Percentiles rank a stretch among this genome's conserved stretches.
These are phyloP conservation scores for Bolboschoenoplectus hybrid DNA, from an alignment of 202 grass and related monocot genomes.

Conservation along the genomic window DNA sequence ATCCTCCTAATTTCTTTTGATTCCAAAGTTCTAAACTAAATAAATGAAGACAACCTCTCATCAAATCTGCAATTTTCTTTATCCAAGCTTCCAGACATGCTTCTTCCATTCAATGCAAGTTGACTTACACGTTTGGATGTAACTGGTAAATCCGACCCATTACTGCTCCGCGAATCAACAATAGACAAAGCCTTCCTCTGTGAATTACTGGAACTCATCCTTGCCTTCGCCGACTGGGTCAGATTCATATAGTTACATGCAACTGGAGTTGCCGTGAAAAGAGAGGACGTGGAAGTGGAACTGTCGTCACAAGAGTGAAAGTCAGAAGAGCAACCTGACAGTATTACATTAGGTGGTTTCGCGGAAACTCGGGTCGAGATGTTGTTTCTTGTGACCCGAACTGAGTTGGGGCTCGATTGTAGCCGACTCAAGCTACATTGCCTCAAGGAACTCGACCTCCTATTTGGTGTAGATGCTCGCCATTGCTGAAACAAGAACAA, in stretches of 20 bases:
- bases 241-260: slow-evolving; percentile 68
- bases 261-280: slow-evolving; percentile 47
- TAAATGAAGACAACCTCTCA: slow-evolving; percentile 27
- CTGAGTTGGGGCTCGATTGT: slow-evolving; percentile 44
- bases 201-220: slow-evolving; percentile 42
- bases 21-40: background rate
- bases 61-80: slow-evolving; percentile 57
- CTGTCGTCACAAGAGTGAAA: slow-evolving; percentile 51
- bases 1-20: background rate
- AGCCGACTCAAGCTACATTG: background rate
- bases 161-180: slow-evolving; percentile 57
- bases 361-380: slow-evolving; percentile 63
- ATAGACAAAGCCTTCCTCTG: slow-evolving; percentile 52
- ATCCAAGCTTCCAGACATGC: slow-evolving; percentile 55
- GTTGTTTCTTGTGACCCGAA: slow-evolving; percentile 78
- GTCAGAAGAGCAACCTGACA: slow-evolving; percentile 51
- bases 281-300: slow-evolving; percentile 67
- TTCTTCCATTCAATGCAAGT: slow-evolving; percentile 49
- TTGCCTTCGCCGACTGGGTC: slow-evolving; percentile 75
- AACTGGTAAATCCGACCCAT: slow-evolving; percentile 52
- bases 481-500: slow-evolving; percentile 44
- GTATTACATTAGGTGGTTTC: slow-evolving; percentile 52
- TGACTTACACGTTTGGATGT: slow-evolving; percentile 52
- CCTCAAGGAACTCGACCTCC: slow-evolving; percentile 47
- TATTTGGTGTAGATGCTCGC: slow-evolving; percentile 44